Base-by-base conservation (phyloP, 1,139 yeast genomes). In the Magnusiomyces clavatus region DNA sequence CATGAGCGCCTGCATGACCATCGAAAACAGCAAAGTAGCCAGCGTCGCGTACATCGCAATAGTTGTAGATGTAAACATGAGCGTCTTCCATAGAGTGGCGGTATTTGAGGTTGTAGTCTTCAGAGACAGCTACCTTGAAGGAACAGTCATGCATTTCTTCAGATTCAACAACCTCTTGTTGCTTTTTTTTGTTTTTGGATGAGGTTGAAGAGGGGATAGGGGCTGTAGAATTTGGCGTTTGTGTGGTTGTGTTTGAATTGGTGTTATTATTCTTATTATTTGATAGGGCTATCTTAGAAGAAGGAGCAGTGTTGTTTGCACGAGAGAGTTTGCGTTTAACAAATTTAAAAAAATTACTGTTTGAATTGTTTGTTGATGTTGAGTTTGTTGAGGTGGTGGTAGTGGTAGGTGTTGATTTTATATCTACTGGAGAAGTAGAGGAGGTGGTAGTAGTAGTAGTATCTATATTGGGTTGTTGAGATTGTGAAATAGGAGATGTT, bases 1-100 rank as follows among this genome's bases (percentile, higher is more conserved):
- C 84, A 59, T 82, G 88, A 56, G 83, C 81, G 16, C 99, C 99
- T 2, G 97, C 98, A 69, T 92, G 99, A 13, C 99, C 99, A 68
- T 92, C 99, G 68, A 89, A 92, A 3, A 92, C 78, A 14, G 95
- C 98, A 76, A 92, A 90, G 66, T 87, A 92, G 2, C 97, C 98
- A 84, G 96, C 86, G 66, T 90, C 97, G 19, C 83, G 76, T 51
- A 86, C 69, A 60, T 88, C 95, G 34, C 92, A 94, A 71, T 86
- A 92, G 69, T 92, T 89, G 61, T 95, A 92, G 45, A 89, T 89
- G 64, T 86, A 88, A 0, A 95, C 86, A 66, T 92, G 97, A 11
- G 94, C 95, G 67, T 92, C 99, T 66, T 92, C 99, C 99, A 92
- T 92, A 46, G 89, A 82, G 54, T 86, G 79, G 55, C 98, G 76